These are phyloP conservation scores for Maudiozyma barnettii DNA, from an alignment of 805 yeast genomes.

Conservation along the genomic window DNA sequence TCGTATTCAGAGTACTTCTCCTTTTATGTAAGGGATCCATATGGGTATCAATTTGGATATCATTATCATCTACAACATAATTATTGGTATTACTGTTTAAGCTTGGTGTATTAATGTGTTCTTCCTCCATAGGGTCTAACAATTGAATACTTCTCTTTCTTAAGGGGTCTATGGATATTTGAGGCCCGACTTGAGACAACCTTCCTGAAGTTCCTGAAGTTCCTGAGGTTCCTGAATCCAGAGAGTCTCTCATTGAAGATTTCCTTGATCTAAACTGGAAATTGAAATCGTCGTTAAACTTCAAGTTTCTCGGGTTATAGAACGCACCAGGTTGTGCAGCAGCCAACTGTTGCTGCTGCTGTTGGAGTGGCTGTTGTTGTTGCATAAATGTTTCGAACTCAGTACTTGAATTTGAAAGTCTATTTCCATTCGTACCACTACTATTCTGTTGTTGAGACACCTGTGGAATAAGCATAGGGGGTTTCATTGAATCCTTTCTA, in stretches of 20 bases:
- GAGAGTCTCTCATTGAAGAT: slow-evolving; percentile 17
- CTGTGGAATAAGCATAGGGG: slow-evolving; percentile 1
- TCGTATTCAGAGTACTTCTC: background rate
- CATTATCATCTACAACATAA: background rate
- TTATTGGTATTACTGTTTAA: background rate
- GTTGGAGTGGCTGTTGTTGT: background rate
- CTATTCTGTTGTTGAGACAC: background rate
- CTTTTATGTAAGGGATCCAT: background rate
- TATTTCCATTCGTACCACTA: slow-evolving; percentile 4
- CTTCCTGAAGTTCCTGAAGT: background rate
- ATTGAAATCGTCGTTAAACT: slow-evolving; percentile 24
- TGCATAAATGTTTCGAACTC: background rate
- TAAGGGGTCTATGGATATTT: background rate
- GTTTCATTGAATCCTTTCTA: slow-evolving; percentile 2
- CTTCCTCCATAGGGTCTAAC: background rate
- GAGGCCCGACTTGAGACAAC: background rate
- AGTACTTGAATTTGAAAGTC: slow-evolving; percentile 4
- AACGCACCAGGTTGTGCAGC: background rate
- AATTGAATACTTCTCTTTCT: background rate
- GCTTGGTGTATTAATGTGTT: background rate
- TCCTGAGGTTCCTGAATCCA: slow-evolving; percentile 5
- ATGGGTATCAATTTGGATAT: background rate
- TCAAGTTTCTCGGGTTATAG: slow-evolving; percentile 16
- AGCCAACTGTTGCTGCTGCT: background rate
- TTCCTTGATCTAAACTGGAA: slow-evolving; percentile 26